A percentile compares a stretch with the other conserved stretches of the same genome.
Conservation (phyloP, 768 basidiomycete species). For the Pisolithus orientalis region DNA sequence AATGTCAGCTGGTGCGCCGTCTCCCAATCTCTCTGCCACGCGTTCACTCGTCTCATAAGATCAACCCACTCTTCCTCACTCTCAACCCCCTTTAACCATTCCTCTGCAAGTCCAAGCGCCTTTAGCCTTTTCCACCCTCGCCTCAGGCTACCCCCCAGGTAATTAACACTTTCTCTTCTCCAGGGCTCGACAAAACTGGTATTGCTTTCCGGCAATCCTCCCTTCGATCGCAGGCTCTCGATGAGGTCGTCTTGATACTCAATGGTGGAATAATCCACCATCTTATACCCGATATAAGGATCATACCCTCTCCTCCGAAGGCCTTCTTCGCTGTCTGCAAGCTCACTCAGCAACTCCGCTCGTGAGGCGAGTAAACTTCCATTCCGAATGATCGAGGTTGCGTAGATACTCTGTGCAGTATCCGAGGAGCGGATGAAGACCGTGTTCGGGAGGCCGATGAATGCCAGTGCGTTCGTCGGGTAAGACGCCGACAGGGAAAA, state of each 20-base stretch:
- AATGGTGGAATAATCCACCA: slow-evolving; percentile 27
- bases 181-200: slow-evolving; percentile 44
- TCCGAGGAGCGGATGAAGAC: slow-evolving; percentile 45
- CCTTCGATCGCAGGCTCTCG: slow-evolving; percentile 8
- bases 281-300: slow-evolving; percentile 42
- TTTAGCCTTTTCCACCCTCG: slow-evolving; percentile 33
- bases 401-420: slow-evolving; percentile 44
- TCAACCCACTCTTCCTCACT: slow-evolving; percentile 44
- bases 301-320: slow-evolving; percentile 39
- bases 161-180: slow-evolving; percentile 33
- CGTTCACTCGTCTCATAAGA: slow-evolving; percentile 38
- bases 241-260: slow-evolving; percentile 37
- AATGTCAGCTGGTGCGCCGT: background rate
- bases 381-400: slow-evolving; percentile 39
- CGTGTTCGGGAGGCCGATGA: slow-evolving; percentile 46
- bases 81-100: slow-evolving; percentile 41
- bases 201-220: slow-evolving; percentile 37
- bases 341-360: slow-evolving; percentile 32
- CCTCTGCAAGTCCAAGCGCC: slow-evolving; percentile 27
- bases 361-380: slow-evolving; percentile 36
- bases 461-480: slow-evolving; percentile 47
- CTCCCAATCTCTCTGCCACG: slow-evolving; percentile 48
- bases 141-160: slow-evolving; percentile 25
- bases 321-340: slow-evolving; percentile 35
- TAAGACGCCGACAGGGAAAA: slow-evolving; percentile 43